phyloP scores from a whole-genome alignment of 2,329 filamentous ascomycete genomes.

The Cercospora sp. region DNA sequence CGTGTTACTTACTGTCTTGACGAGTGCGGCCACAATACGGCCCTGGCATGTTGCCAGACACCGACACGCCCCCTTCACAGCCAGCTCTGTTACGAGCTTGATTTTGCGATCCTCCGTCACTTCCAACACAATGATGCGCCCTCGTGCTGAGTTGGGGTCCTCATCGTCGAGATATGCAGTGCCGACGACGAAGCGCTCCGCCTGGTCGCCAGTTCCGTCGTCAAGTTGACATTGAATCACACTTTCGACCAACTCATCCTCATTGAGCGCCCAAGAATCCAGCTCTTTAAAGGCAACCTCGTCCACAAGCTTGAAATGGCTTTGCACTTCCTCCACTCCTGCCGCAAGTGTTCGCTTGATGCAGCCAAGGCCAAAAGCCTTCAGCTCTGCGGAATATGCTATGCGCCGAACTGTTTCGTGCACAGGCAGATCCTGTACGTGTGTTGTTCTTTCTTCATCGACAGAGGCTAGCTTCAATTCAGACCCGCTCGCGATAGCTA shows the following conservation, averaged over 20 bases:
- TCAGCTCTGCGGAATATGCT: conserved; percentile 76
- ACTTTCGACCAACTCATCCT: conserved; percentile 78
- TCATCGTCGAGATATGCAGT: conserved; percentile 73
- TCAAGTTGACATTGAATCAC: conserved; percentile 75
- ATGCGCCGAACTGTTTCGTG: conserved; percentile 82
- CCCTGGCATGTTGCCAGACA: conserved; percentile 72
- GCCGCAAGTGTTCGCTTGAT: conserved; percentile 70
- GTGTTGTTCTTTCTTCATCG: conserved; percentile 81
- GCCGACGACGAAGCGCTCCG: conserved; percentile 86
- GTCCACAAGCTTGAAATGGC: conserved; percentile 85
- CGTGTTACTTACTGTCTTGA: conserved; percentile 63
- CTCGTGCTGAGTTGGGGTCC: conserved; percentile 57
- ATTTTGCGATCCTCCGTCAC: conserved; percentile 73
- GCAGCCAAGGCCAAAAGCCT: conserved; percentile 83
- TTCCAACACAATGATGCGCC: conserved; percentile 81
- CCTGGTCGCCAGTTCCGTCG: conserved; percentile 56
- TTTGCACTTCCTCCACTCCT: conserved; percentile 73
- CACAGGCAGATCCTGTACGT: conserved; percentile 77
- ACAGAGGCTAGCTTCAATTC: conserved; percentile 78
- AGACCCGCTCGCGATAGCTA: conserved; percentile 70
- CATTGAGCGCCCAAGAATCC: conserved; percentile 65
- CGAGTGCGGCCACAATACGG: conserved; percentile 80
- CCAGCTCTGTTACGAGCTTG: conserved; percentile 67
- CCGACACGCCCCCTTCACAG: conserved; percentile 77
- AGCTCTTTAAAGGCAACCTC: conserved; percentile 82